Evolutionary conservation across 306 rosid species (phyloP), one percentile per base, ranked within the genome.

Genomic region (Arachis stenosperma): DNA sequence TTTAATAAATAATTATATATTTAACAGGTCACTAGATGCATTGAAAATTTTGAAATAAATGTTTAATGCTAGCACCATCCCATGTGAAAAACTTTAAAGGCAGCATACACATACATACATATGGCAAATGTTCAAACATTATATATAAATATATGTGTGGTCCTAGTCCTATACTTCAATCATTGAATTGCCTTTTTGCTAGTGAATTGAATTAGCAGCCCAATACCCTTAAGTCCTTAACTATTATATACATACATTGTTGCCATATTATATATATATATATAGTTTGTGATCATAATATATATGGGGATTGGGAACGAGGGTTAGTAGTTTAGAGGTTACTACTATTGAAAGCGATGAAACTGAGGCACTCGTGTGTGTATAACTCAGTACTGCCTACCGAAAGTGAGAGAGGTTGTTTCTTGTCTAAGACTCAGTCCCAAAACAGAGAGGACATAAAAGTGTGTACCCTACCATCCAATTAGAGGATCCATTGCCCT

Each of bases 281-380:
- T 33, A 33, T 5, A 66, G 57, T 55, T 42, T 13, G 9, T 51
- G 70, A 73, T 51, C 27, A 27, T 59, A 15, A 64, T 2, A 22
- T 65, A 43, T 33, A 33, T 33, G 37, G 37, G 3, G 37, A 33
- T 36, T 73, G 70, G 73, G 57, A 50, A 58, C 8, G 3, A 59
- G 52, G 64, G 68, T 22, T 22, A 22, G 27, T 22, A 22, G 27
- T 6, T 33, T 15, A 52, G 55, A 65, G 41, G 61, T 53, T 59
- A 78, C 56, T 37, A 42, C 46, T 42, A 42, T 42, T 42, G 46
- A 89, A 27, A 84, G 96, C 36, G 90, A 87, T 76, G 79, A 84
- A 82, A 80, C 81, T 65, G 47, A 61, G 69, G 61, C 89, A 81
- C 79, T 75, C 93, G 93, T 83, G 91, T 79, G 90, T 72, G 52